A percentile compares a stretch with the other conserved stretches of the same genome.
phyloP scores from a whole-genome alignment of 2,329 filamentous ascomycete species.

The Cladorrhinum sp. region DNA sequence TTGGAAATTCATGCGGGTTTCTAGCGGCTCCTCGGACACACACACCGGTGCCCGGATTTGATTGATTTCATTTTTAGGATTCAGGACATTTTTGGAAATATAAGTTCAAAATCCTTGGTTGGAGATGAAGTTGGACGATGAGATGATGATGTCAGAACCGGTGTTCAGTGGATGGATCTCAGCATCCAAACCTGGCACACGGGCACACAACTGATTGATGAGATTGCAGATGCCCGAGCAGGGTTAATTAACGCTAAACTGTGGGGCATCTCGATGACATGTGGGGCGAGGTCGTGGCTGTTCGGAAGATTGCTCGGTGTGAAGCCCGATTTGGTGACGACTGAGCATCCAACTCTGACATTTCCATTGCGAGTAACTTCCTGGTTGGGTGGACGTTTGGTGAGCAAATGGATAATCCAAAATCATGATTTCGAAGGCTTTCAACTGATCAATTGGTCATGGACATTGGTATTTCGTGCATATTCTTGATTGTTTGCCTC shows the following conservation, averaged over 20 bases:
- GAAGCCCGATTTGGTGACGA: constrained; percentile 1
- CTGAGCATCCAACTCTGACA: background rate
- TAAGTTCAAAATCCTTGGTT: background rate
- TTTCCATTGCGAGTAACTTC: background rate
- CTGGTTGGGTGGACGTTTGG: too few species aligned
- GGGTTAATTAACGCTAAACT: background rate
- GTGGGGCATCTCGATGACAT: background rate
- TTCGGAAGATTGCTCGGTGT: constrained; percentile 1
- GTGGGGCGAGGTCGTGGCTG: background rate
- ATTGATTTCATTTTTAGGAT: background rate
- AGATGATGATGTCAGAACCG: constrained; percentile 4
- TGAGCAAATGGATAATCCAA: background rate
- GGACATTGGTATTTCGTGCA: background rate
- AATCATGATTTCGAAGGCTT: constrained; percentile 4
- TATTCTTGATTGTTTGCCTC: background rate
- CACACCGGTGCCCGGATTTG: background rate
- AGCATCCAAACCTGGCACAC: background rate
- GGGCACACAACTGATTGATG: background rate
- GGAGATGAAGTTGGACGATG: background rate
- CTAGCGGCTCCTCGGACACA: background rate
- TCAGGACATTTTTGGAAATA: background rate
- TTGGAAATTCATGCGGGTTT: constrained; percentile 14
- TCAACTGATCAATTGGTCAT: background rate
- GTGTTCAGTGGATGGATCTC: background rate
- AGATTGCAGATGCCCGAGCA: background rate